Percentiles rank a stretch among this genome's conserved stretches.
Conservation (phyloP, 208 protist genomes). For the Crithidia bombi region DNA sequence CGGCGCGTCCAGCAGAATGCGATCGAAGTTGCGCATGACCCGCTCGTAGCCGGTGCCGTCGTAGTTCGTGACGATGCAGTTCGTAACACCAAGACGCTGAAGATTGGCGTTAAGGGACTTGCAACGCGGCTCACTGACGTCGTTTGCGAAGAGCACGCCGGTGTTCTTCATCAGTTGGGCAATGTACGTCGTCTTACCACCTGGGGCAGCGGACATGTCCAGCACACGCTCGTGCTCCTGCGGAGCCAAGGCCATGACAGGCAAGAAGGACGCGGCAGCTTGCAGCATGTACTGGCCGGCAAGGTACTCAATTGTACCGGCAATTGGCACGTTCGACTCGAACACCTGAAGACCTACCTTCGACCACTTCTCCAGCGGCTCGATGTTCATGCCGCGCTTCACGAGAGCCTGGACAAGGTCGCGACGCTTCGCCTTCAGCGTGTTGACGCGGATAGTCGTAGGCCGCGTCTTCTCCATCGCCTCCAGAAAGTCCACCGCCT, state of each 20-base stretch:
- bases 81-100: constrained; percentile 95
- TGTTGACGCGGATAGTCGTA: constrained; percentile 98
- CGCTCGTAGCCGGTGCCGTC: constrained; percentile 93
- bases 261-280: constrained; percentile 98
- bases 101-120: constrained; percentile 98
- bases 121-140: constrained; percentile 94
- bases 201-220: constrained; percentile 99
- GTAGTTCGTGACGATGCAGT: constrained; percentile 96
- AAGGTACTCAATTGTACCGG: constrained; percentile 99
- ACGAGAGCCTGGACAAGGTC: constrained; percentile 96
- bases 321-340: constrained; percentile 97
- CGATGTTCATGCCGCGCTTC: constrained; percentile 97
- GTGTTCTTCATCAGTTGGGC: constrained; percentile 99
- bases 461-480: constrained; percentile 97
- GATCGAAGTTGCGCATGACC: constrained; percentile 91
- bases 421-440: constrained; percentile 95
- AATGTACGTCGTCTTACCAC: constrained; percentile 99
- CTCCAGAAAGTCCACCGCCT: constrained; percentile 97
- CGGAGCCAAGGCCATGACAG: constrained; percentile 97
- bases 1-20: constrained; percentile 98
- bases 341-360: constrained; percentile 99
- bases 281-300: constrained; percentile 99
- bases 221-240: constrained; percentile 95
- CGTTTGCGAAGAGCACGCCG: constrained; percentile 98
- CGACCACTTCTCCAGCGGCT: constrained; percentile 95